Evolutionary conservation across 164 flowering plant species (phyloP).

Genomic region (Santalum album): DNA sequence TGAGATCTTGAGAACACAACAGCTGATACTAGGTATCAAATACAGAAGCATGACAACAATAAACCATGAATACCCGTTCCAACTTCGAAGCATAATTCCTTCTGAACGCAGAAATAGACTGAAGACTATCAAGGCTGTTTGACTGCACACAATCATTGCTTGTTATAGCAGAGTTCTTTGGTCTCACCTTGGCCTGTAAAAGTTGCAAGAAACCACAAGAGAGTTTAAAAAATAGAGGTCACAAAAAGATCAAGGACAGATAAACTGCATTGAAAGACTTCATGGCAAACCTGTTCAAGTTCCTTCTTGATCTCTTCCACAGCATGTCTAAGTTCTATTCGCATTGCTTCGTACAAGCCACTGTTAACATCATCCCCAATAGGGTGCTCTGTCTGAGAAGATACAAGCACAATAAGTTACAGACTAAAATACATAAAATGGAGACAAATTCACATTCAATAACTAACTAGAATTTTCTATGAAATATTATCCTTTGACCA

Average conservation of each 20-base stretch:
- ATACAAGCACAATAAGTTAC: constrained; percentile 6
- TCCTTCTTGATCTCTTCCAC: constrained; percentile 68
- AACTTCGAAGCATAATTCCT: constrained; percentile 40
- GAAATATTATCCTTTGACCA: no score
- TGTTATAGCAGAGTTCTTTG: constrained; percentile 16
- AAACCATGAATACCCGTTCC: constrained; percentile 41
- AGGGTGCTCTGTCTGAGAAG: constrained; percentile 50
- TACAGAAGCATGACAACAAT: no score
- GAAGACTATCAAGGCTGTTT: constrained; percentile 28
- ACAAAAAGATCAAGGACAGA: neutral
- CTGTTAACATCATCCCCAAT: constrained; percentile 37
- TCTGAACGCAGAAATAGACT: constrained; percentile 36
- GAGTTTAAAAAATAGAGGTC: constrained; percentile 2
- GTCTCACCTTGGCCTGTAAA: constrained; percentile 43
- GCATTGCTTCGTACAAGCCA: constrained; percentile 60
- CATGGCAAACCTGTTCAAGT: constrained; percentile 46
- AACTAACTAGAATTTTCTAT: no score
- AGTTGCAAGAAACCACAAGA: constrained; percentile 1
- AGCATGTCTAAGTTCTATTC: constrained; percentile 72
- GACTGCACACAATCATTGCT: constrained; percentile 22
- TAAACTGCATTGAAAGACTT: neutral
- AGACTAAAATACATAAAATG: neutral
- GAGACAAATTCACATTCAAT: neutral
- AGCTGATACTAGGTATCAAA: no score
- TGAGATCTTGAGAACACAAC: no score